Conservation (phyloP, 2,329 filamentous ascomycete species). For the Thielaviopsis ethacetica region DNA sequence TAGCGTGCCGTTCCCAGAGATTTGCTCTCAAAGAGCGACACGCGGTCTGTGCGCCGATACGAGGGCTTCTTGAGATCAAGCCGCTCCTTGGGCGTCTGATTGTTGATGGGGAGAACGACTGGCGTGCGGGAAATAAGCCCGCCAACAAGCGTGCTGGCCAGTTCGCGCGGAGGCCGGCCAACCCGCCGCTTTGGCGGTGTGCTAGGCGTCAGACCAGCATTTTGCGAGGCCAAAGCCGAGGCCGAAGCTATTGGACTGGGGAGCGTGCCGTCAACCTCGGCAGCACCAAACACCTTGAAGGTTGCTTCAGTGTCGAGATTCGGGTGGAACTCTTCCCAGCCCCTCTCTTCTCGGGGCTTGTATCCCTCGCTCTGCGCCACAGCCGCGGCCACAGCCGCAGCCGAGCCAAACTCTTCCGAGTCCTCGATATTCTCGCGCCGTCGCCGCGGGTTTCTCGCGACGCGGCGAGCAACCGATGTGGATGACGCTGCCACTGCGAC, state of each 20-base stretch:
- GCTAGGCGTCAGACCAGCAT: conserved; percentile 13
- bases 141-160: conserved; percentile 32
- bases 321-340: conserved; percentile 95
- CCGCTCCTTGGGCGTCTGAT: conserved; percentile 65
- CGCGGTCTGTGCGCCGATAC: conserved; percentile 63
- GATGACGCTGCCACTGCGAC: not conserved
- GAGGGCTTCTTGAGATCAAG: conserved; percentile 62
- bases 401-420: conserved; percentile 63
- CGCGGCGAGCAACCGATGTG: conserved; percentile 31
- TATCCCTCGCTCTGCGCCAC: conserved; percentile 89
- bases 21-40: conserved; percentile 68
- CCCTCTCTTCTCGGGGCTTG: conserved; percentile 89
- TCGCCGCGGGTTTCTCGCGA: conserved; percentile 40
- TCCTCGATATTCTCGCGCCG: conserved; percentile 34
- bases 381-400: conserved; percentile 74
- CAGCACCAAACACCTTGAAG: conserved; percentile 62
- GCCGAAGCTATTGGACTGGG: conserved; percentile 24
- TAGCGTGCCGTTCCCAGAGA: conserved; percentile 74
- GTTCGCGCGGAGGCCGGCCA: conserved; percentile 33
- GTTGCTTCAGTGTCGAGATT: conserved; percentile 77
- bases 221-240: not conserved
- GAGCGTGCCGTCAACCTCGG: conserved; percentile 66
- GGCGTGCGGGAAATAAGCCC: conserved; percentile 33
- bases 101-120: conserved; percentile 58
- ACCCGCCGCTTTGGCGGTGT: conserved; percentile 28